Evolutionary conservation across 306 rosid genomes (phyloP), one percentile per base, ranked within the genome.

Genomic region (Coriaria nepalensis): DNA sequence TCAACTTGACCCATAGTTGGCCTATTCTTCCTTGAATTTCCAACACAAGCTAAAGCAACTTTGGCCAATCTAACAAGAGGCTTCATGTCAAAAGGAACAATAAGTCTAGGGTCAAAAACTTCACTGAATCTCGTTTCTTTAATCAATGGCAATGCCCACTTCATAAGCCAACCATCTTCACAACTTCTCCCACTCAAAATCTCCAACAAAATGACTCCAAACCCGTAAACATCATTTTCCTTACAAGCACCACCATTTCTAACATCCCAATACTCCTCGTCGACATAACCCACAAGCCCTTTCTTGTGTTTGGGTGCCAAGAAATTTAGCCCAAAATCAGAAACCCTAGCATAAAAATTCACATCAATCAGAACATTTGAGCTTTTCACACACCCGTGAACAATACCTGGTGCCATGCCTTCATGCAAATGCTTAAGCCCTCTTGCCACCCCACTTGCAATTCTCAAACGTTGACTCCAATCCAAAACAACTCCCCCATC

Each of bases 61-160:
- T 90, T 84, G 12, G 93, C 94, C 57, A 90, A 52, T 55, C 97
- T 70, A 50, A 69, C 62, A 42, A 84, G 45, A 35, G 76, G 74
- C 9, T 41, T 63, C 13, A 70, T 29, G 8, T 84, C 76, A 6
- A 52, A 50, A 52, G 86, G 86, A 65, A 62, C 49, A 6, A 63
- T 77, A 13, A 74, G 53, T 48, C 92, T 67, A 5, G 82, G 82
- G 60, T 84, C 93, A 63, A 81, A 63, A 40, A 90, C 36, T 59
- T 84, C 92, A 59, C 37, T 13, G 45, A 64, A 67, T 33, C 66
- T 81, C 63, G 33, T 67, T 35, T 67, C 84, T 49, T 72, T 84
- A 0, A 90, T 84, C 82, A 90, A 67, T 57, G 95, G 93, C 85
- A 74, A 53, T 9, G 80, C 84, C 97, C 95, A 84, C 10, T 74